These are phyloP conservation scores for Umbelopsis vinacea DNA, from an alignment of 192 early-diverging fungal genomes.

Conservation along the genomic window DNA sequence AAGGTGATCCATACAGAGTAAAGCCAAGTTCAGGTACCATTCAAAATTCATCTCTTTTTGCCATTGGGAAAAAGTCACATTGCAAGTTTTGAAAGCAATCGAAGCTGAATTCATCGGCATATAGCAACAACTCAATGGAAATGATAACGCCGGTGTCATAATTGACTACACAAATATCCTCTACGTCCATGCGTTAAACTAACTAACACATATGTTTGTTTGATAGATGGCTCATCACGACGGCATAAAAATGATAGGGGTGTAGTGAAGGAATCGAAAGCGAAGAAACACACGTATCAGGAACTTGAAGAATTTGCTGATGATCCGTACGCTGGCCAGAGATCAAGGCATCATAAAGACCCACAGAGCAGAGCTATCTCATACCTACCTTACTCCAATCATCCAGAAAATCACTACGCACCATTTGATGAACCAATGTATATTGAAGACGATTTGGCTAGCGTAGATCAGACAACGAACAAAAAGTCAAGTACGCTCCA, in stretches of 20 bases:
- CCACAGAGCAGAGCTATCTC: conserved; percentile 20
- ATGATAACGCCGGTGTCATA: not conserved
- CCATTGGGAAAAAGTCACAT: not conserved
- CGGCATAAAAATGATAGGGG: conserved; percentile 5
- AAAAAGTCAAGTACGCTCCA: not conserved
- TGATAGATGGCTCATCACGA: not conserved
- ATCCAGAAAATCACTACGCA: conserved; percentile 28
- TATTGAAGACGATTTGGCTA: conserved; percentile 2
- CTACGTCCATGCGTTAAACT: not conserved
- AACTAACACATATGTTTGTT: not conserved
- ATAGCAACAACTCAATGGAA: not conserved
- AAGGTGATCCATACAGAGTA: conserved; percentile 12
- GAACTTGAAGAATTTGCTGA: conserved; percentile 6
- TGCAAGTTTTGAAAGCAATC: not conserved
- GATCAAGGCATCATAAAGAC: conserved; percentile 10
- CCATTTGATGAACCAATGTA: conserved; percentile 21
- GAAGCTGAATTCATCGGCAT: too few species aligned
- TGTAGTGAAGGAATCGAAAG: conserved; percentile 1
- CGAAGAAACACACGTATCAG: not conserved
- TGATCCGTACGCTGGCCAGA: conserved; percentile 6
- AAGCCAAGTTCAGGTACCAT: conserved; percentile 5
- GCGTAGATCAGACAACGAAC: not conserved
- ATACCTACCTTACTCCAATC: conserved; percentile 38
- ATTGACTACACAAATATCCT: not conserved
- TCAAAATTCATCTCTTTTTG: not conserved